phyloP scores from a whole-genome alignment of 345 rosid species.

The Nephelium lappaceum region DNA sequence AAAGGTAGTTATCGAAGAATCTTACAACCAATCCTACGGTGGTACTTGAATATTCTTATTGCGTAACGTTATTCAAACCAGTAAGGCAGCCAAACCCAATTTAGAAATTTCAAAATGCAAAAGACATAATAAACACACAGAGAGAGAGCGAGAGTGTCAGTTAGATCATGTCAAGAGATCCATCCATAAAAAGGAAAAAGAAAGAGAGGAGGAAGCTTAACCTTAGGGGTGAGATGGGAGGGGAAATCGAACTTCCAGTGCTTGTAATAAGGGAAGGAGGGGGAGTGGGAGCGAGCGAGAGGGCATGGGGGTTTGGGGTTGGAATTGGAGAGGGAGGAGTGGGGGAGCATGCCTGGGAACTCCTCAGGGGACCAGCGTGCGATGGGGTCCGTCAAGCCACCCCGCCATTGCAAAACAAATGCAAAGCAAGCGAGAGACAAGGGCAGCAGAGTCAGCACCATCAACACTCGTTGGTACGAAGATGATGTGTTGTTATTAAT shows the following conservation, averaged over 20 bases:
- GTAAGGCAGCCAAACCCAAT: too few species aligned
- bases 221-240: slow-evolving; percentile 84
- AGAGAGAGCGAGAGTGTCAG: background rate
- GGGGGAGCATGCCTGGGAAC: slow-evolving; percentile 64
- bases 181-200: background rate
- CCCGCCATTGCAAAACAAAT: slow-evolving; percentile 71
- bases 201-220: background rate
- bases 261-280: slow-evolving; percentile 69
- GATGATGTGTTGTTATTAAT: too few species aligned
- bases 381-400: slow-evolving; percentile 50
- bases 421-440: slow-evolving; percentile 62
- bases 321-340: slow-evolving; percentile 28
- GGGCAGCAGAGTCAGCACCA: slow-evolving; percentile 58
- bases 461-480: slow-evolving; percentile 29
- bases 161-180: background rate
- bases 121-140: background rate
- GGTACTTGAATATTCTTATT: too few species aligned
- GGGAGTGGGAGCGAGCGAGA: slow-evolving; percentile 55
- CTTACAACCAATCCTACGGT: too few species aligned
- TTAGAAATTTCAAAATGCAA: too few species aligned
- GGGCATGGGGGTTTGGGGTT: slow-evolving; percentile 40
- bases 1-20: too few species aligned
- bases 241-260: slow-evolving; percentile 65
- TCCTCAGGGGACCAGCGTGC: slow-evolving; percentile 46
- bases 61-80: too few species aligned